A percentile compares a stretch with the other conserved stretches of the same genome.
phyloP scores from a whole-genome alignment of 2,329 filamentous ascomycete genomes.

The Pseudogymnoascus sp. region DNA sequence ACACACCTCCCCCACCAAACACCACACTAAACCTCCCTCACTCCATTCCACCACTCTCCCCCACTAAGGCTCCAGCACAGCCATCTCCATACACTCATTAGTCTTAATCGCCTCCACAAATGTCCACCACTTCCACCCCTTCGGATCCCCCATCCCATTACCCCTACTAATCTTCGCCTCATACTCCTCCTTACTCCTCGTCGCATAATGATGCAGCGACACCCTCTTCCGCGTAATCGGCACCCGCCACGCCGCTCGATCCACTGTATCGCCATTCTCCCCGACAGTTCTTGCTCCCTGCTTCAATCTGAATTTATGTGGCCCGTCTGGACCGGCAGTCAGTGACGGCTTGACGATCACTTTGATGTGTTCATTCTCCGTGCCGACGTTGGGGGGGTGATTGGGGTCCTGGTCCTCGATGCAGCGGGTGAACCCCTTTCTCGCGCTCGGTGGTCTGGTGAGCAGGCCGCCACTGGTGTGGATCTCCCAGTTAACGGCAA shows the following conservation, averaged over 20 bases:
- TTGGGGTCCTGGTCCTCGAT: constrained; percentile 18
- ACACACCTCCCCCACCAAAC: not conserved
- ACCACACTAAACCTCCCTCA: not conserved
- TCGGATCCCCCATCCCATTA: constrained; percentile 23
- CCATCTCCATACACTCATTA: constrained; percentile 21
- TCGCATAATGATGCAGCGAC: constrained; percentile 27
- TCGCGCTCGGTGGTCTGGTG: constrained; percentile 10
- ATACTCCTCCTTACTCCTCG: constrained; percentile 27
- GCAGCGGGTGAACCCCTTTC: constrained; percentile 26
- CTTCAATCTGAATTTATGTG: constrained; percentile 20
- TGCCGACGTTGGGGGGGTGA: constrained; percentile 12
- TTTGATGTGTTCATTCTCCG: constrained; percentile 27
- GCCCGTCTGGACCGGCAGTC: constrained; percentile 14
- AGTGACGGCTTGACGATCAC: constrained; percentile 25
- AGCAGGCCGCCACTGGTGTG: constrained; percentile 25
- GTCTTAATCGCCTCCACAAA: constrained; percentile 19
- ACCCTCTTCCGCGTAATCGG: constrained; percentile 25
- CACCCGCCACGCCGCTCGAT: constrained; percentile 17
- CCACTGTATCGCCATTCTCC: constrained; percentile 21
- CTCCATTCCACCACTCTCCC: too few species aligned
- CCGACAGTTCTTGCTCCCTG: constrained; percentile 20
- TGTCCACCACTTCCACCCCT: constrained; percentile 19
- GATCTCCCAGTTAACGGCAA: constrained; percentile 27
- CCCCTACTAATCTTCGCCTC: constrained; percentile 23
- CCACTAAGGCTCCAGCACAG: constrained; percentile 17